Base-by-base conservation (phyloP, 2,329 filamentous ascomycete species). In the Diaporthe helianthi region DNA sequence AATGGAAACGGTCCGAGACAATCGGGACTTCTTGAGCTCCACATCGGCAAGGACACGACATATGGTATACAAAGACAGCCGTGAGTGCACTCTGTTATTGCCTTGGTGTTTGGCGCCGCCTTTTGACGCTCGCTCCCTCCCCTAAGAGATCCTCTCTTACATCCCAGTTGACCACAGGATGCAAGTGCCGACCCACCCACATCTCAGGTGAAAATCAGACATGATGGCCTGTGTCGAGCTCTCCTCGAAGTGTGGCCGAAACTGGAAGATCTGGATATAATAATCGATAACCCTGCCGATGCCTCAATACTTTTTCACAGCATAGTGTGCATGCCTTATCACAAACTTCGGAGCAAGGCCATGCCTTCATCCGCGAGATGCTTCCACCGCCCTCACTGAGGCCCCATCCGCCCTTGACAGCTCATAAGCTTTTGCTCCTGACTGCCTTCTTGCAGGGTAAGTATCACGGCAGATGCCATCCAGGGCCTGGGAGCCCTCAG, bases 171-270 rank as follows among this genome's bases (percentile, higher is more conserved):
- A n/a, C n/a, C n/a, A n/a, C n/a, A n/a, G n/a, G n/a, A n/a, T n/a
- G n/a, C 58, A 29, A 13, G 26, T 4, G 26, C 58, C 29, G 22
- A n/a, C 15, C 13, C 7, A 26, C n/a, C 4, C n/a, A 19, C 58
- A 19, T 22, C 41, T 8, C 41, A 63, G 67, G 65, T 17, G 47
- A 24, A 46, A 49, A 31, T 9, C 52, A 65, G 54, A 9, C 31
- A 38, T 64, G 19, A 24, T 2, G 44, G 61, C 5, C 53, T 73
- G 5, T 60, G 51, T 15, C 52, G 70, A 17, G 15, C 60, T 0
- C 78, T 85, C 13, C 51, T 80, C 4, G 74, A 74, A 9, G 76
- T 73, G 0, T 84, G 83, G 79, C 83, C 83, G 0, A 76, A 58
- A 8, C 70, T 77, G 46, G n/a, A 75, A 19, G 81, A 84, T 22